A percentile compares a stretch with the other conserved stretches of the same genome.
phyloP scores from a whole-genome alignment of 192 early-diverging fungal species.

The Coemansia sp. region DNA sequence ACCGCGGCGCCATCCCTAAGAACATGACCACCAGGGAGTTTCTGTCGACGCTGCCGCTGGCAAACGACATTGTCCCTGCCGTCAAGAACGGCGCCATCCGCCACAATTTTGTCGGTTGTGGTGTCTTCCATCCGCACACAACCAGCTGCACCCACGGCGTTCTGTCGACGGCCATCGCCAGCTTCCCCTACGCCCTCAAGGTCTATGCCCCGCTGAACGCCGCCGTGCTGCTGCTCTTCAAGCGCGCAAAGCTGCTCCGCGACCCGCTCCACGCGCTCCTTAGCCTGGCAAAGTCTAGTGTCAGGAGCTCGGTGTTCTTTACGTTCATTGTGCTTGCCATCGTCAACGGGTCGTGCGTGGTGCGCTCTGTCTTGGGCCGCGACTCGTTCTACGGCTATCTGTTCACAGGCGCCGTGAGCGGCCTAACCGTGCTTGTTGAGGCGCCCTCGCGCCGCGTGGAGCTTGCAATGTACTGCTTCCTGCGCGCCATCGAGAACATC shows the following conservation, averaged over 20 bases:
- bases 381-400: constrained; percentile 58
- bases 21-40: constrained; percentile 57
- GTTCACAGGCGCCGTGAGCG: constrained; percentile 57
- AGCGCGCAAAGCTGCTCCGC: constrained; percentile 53
- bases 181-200: constrained; percentile 58
- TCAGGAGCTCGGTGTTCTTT: constrained; percentile 63
- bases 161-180: constrained; percentile 40
- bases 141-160: constrained; percentile 52
- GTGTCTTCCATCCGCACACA: constrained; percentile 61
- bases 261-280: constrained; percentile 56
- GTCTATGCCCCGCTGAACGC: constrained; percentile 67
- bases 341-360: constrained; percentile 56
- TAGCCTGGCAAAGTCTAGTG: constrained; percentile 56
- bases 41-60: constrained; percentile 57
- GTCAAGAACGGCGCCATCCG: constrained; percentile 39
- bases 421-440: constrained; percentile 63
- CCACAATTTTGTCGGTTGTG: constrained; percentile 61
- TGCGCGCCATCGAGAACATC: constrained; percentile 71
- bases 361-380: constrained; percentile 54
- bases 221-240: constrained; percentile 53
- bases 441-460: constrained; percentile 67
- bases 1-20: constrained; percentile 32
- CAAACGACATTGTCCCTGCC: constrained; percentile 54
- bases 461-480: constrained; percentile 80
- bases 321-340: constrained; percentile 55